Percentiles rank a stretch among this genome's conserved stretches.
Conservation (phyloP, 1,284 basidiomycete genomes). For the Dichomitus squalens region DNA sequence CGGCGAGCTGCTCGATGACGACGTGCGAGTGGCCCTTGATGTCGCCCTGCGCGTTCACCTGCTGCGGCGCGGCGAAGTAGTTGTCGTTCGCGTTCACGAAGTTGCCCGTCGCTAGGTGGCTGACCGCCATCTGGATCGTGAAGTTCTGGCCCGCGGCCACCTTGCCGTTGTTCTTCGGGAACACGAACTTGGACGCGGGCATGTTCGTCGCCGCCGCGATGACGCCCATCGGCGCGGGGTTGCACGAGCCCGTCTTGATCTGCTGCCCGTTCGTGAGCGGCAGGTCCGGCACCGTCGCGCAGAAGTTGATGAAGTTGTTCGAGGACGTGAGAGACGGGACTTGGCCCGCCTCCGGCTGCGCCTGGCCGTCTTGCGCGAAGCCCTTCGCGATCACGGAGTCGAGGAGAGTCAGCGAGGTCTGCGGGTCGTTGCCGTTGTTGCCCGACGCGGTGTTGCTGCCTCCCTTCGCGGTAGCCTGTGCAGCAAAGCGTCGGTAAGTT, state of each 20-base stretch:
- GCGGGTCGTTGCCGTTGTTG: conserved; percentile 25
- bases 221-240: conserved; percentile 62
- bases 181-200: conserved; percentile 60
- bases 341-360: conserved; percentile 44
- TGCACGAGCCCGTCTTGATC: conserved; percentile 59
- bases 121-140: conserved; percentile 58
- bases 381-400: conserved; percentile 31
- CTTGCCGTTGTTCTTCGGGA: conserved; percentile 55
- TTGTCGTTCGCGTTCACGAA: conserved; percentile 62
- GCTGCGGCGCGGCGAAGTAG: conserved; percentile 72
- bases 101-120: conserved; percentile 59
- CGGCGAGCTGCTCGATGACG: conserved; percentile 55
- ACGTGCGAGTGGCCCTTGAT: conserved; percentile 69
- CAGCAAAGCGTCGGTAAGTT: no score
- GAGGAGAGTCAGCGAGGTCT: conserved; percentile 34
- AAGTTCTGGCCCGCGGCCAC: conserved; percentile 56
- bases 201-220: conserved; percentile 59
- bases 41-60: conserved; percentile 51
- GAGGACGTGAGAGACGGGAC: conserved; percentile 45
- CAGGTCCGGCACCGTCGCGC: conserved; percentile 32
- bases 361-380: conserved; percentile 42
- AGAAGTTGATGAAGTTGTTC: conserved; percentile 63
- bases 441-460: conserved; percentile 10
- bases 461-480: conserved; percentile 13
- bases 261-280: conserved; percentile 49